Evolutionary conservation across 257 asterid species (phyloP).

Genomic region (Rauvolfia tetraphylla): DNA sequence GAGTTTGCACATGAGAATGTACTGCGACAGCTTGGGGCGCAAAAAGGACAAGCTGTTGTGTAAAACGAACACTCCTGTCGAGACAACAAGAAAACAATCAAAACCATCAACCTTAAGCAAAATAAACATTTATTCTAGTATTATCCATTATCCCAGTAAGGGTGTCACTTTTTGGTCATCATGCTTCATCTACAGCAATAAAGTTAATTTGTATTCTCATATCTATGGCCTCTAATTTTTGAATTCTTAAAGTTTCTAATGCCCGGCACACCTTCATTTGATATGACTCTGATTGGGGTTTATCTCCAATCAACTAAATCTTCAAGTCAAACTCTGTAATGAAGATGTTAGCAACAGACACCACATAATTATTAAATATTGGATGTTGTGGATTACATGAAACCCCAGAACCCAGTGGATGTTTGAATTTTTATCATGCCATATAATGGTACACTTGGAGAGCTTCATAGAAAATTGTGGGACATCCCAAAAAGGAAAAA

Average conservation of each 20-base stretch:
- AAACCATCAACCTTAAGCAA: slow-evolving; percentile 4
- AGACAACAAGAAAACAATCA: slow-evolving; percentile 23
- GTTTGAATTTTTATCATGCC: neutral
- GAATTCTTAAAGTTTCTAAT: neutral
- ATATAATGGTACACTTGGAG: neutral
- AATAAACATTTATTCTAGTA: neutral
- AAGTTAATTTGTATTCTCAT: neutral
- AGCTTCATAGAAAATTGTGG: neutral
- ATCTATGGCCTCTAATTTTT: neutral
- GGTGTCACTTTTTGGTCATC: neutral
- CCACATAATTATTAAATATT: neutral
- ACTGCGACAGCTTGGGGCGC: slow-evolving; percentile 97
- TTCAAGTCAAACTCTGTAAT: neutral
- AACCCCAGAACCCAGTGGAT: too few species aligned
- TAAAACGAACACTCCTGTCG: slow-evolving; percentile 86
- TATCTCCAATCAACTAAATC: neutral
- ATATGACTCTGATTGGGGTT: neutral
- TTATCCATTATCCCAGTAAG: neutral
- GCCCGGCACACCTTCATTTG: neutral
- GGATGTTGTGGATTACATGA: neutral
- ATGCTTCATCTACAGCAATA: neutral
- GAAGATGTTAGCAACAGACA: neutral
- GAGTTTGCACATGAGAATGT: slow-evolving; percentile 86
- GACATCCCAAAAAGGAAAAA: neutral
- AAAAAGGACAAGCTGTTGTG: slow-evolving; percentile 96